Evolutionary conservation across 2,329 filamentous ascomycete genomes (phyloP).

Genomic region (Fusarium secorum): DNA sequence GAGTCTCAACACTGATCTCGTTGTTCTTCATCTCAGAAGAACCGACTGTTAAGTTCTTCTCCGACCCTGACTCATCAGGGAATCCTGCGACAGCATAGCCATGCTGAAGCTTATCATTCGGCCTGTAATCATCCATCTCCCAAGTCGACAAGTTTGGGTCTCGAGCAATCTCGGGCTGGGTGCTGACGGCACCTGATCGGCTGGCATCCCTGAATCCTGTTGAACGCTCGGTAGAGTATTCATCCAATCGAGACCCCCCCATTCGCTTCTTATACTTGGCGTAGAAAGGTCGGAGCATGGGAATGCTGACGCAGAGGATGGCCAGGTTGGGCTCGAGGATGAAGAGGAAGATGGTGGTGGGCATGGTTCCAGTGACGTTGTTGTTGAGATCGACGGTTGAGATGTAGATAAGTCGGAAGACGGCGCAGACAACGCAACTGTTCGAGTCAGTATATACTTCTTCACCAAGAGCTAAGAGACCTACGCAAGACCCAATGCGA

Average conservation of each 20-base stretch:
- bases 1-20: constrained; percentile 38
- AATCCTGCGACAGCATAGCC: constrained; percentile 16
- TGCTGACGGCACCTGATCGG: constrained; percentile 20
- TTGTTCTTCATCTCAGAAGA: constrained; percentile 6
- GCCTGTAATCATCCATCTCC: constrained; percentile 40
- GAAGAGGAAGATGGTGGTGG: constrained; percentile 51
- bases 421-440: constrained; percentile 49
- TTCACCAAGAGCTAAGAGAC: background rate
- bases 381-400: constrained; percentile 47
- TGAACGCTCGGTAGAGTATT: constrained; percentile 38
- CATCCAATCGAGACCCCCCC: constrained; percentile 42
- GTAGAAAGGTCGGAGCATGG: constrained; percentile 52
- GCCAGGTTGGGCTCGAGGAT: constrained; percentile 51
- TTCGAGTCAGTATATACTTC: background rate
- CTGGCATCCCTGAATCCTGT: constrained; percentile 32
- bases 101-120: constrained; percentile 18
- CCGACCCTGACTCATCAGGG: constrained; percentile 36
- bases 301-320: constrained; percentile 53
- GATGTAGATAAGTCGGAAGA: constrained; percentile 51
- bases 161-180: background rate
- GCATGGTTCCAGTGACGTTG: constrained; percentile 52
- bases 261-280: constrained; percentile 45
- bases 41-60: constrained; percentile 36
- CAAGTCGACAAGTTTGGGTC: constrained; percentile 28
- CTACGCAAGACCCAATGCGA: constrained; percentile 49